Base-by-base conservation (phyloP, 2,329 filamentous ascomycete genomes). In the Claviceps cyperi region DNA sequence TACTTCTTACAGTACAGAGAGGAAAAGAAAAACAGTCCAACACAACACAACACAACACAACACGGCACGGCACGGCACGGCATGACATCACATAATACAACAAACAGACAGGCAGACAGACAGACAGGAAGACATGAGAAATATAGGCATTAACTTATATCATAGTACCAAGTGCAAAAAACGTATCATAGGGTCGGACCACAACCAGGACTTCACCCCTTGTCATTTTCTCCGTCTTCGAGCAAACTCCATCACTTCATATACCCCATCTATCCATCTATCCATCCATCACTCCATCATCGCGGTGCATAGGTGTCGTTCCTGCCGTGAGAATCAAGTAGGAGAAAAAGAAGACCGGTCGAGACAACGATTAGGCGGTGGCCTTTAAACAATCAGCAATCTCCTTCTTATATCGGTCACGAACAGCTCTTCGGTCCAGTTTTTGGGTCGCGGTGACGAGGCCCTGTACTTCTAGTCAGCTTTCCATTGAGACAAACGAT, bases 381-480 rank as follows among this genome's bases (percentile, higher is more conserved):
- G 54, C 56, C 63, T 68, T 66, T 49, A 69, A 58, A 51, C 61
- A 62, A 43, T 66, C 65, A n/a, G 68, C 59, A 48, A 81, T 78
- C 49, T 78, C 67, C 59, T 70, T 67, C 57, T 68, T 67, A 60
- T 76, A 80, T 48, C 64, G 66, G 38, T 73, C 69, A 57, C 69
- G 70, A 45, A 80, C 66, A 24, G 64, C 67, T 55, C 72, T 69
- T 52, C 77, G 70, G 66, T 80, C 78, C 41, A 80, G 66, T 64
- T 81, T 81, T 54, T 78, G 74, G 6, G 77, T 81, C n/a, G 75
- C 77, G 35, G 77, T 80, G 32, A 79, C 76, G 28, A 80, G 67
- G 2, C 76, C 76, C 76, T 80, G 51, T n/a, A 19, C 15, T 49
- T 11, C 17, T 46, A 13, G 19, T 49, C 35, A 43, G 40, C 47